Conservation (phyloP, 1,139 yeast genomes). For the Suhomyces atakaporum region DNA sequence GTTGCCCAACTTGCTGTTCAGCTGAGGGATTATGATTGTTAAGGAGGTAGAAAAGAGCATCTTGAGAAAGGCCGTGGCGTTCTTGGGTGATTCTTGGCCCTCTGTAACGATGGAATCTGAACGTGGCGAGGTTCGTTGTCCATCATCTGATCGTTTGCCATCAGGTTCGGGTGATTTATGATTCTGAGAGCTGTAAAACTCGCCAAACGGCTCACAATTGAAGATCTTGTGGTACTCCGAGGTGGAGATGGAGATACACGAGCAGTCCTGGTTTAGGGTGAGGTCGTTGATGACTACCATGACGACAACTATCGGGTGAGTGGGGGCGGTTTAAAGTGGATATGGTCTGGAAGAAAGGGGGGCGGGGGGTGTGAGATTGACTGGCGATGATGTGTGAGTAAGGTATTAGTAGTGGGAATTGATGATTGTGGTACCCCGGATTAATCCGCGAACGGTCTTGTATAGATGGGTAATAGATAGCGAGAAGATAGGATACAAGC, state of each 20-base stretch:
- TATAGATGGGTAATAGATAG: too few relatives aligned
- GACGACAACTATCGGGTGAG: too few relatives aligned
- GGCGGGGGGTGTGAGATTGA: too few relatives aligned
- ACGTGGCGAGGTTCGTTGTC: too few relatives aligned
- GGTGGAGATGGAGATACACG: slow-evolving; percentile 44
- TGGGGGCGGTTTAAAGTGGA: too few relatives aligned
- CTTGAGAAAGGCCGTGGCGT: slow-evolving; percentile 43
- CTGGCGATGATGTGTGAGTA: too few relatives aligned
- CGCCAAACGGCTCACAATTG: slow-evolving; percentile 53
- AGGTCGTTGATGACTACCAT: slow-evolving; percentile 37
- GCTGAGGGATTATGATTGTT: slow-evolving; percentile 58
- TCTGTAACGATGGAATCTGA: background rate
- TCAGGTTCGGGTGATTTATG: background rate
- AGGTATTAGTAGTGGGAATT: too few relatives aligned
- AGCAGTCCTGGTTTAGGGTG: slow-evolving; percentile 47
- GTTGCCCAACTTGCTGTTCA: slow-evolving; percentile 45
- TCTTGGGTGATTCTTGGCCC: slow-evolving; percentile 2
- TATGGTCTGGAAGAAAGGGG: too few relatives aligned
- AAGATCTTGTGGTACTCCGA: slow-evolving; percentile 37
- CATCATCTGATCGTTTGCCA: background rate
- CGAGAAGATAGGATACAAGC: too few relatives aligned
- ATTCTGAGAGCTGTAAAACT: slow-evolving; percentile 31
- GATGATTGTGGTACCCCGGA: too few relatives aligned
- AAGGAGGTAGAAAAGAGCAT: slow-evolving; percentile 74
- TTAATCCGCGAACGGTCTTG: too few relatives aligned